Conservation (phyloP, 2,329 filamentous ascomycete genomes). For the Aspergillus neoniger region DNA sequence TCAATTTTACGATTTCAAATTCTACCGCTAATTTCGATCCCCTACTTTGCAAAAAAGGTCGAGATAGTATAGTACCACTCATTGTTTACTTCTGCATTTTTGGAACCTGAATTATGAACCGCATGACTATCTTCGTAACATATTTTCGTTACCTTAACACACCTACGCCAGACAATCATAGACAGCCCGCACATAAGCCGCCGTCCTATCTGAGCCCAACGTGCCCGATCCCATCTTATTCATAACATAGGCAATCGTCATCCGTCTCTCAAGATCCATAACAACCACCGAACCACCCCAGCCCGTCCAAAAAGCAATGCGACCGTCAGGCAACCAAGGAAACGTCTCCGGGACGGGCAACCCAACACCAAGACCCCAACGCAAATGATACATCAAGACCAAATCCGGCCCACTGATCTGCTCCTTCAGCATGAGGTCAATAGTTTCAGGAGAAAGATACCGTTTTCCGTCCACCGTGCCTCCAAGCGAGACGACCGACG, state of each 20-base stretch:
- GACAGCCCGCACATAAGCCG: slow-evolving; percentile 35
- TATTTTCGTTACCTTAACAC: no score
- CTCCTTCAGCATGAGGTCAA: slow-evolving; percentile 50
- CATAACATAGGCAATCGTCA: slow-evolving; percentile 52
- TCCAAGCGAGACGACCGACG: slow-evolving; percentile 41
- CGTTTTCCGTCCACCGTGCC: slow-evolving; percentile 36
- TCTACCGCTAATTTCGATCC: no score
- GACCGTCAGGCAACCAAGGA: slow-evolving; percentile 34
- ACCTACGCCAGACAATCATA: slow-evolving; percentile 24
- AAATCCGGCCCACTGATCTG: slow-evolving; percentile 47
- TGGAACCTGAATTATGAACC: no score
- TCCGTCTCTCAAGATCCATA: slow-evolving; percentile 46
- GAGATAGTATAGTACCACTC: no score
- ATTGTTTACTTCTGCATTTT: no score
- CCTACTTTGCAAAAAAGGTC: no score
- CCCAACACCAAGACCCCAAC: slow-evolving; percentile 49
- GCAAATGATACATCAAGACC: slow-evolving; percentile 35
- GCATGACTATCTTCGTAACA: no score
- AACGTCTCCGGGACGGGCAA: slow-evolving; percentile 33
- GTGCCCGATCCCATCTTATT: slow-evolving; percentile 45
- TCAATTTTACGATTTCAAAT: no score
- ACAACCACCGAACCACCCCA: slow-evolving; percentile 50
- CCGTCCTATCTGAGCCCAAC: slow-evolving; percentile 31
- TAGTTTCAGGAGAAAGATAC: slow-evolving; percentile 46
- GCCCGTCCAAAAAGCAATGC: slow-evolving; percentile 47